Evolutionary conservation across 805 yeast genomes (phyloP), one percentile per base, ranked within the genome.

Genomic region (Starmerella potacharoeniae): DNA sequence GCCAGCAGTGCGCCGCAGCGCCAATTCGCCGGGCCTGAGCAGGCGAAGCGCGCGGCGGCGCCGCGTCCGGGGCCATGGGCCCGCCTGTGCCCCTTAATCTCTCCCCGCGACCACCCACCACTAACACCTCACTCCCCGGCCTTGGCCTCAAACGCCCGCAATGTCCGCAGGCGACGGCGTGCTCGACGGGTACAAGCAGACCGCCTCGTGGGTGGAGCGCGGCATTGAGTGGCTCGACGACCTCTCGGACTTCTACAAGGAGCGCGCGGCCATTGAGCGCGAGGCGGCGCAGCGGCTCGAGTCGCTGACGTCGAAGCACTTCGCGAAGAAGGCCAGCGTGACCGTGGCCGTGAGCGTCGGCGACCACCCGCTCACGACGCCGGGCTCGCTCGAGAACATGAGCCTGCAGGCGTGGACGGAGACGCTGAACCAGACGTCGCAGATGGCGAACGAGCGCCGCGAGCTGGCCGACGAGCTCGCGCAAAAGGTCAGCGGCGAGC

Each of bases 371-470:
- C 77, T 81, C 43, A 78, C 86, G 44, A 93, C 99, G 0, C 97
- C 98, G 0, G 98, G 99, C 0, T 88, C 97, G 0, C 73, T 91
- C 50, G 97, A 93, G 66, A 77, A 86, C 60, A 95, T 96, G 0
- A 75, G 86, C 14, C 71, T 90, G 58, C 95, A 86, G 11, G 79
- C 95, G 1, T 91, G 98, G 98, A 87, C 79, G 46, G 95, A 88
- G 60, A 78, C 90, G 6, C 75, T 91, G 56, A 76, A 84, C 3
- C 93, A 87, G 65, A 86, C 96, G 1, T 97, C 90, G 68, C 72
- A 76, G 29, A 78, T 86, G 40, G 83, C 95, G 39, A 78, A 75
- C 52, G 95, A 86, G 62, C 82, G 81, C 61, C 66, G 68, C 30
- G 70, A 75, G 51, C 75, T 90, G 49, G 76, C 85, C 11, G 71